Conservation (phyloP, 257 asterid genomes). For the Solanum microdontum region DNA sequence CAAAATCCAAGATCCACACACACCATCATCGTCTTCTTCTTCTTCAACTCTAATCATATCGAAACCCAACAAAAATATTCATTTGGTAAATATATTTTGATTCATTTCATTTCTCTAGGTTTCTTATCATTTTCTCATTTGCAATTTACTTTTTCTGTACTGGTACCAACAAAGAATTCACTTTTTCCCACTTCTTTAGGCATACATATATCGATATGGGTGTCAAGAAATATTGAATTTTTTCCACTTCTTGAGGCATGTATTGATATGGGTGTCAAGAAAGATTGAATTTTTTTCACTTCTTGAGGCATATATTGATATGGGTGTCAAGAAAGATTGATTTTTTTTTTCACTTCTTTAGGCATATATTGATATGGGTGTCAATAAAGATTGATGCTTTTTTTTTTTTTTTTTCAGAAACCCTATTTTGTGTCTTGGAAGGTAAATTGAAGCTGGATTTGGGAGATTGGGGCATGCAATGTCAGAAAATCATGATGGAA, state of each 20-base stretch:
- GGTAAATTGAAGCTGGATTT: neutral
- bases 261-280: neutral
- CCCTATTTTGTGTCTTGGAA: constrained; percentile 4
- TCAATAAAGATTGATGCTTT: neutral
- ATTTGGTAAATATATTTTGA: neutral
- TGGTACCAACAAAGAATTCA: neutral
- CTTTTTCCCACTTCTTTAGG: neutral
- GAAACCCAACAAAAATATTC: neutral
- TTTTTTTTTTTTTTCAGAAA: neutral
- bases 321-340: constrained; percentile 4
- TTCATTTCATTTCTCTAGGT: neutral
- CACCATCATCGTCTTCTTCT: neutral
- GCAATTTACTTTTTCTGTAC: neutral
- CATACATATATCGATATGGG: neutral
- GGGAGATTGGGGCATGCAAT: constrained; percentile 34
- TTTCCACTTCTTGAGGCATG: neutral
- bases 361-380: too few species aligned
- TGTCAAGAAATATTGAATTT: neutral
- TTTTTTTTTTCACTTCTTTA: neutral
- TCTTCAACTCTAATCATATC: constrained; percentile 1
- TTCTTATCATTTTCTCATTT: neutral
- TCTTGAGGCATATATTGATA: neutral
- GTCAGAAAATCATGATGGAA: constrained; percentile 43
- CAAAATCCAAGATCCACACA: constrained; percentile 25
- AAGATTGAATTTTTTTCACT: neutral